phyloP scores from a whole-genome alignment of 2,329 filamentous ascomycete species.

The Pseudocercospora crystallina region DNA sequence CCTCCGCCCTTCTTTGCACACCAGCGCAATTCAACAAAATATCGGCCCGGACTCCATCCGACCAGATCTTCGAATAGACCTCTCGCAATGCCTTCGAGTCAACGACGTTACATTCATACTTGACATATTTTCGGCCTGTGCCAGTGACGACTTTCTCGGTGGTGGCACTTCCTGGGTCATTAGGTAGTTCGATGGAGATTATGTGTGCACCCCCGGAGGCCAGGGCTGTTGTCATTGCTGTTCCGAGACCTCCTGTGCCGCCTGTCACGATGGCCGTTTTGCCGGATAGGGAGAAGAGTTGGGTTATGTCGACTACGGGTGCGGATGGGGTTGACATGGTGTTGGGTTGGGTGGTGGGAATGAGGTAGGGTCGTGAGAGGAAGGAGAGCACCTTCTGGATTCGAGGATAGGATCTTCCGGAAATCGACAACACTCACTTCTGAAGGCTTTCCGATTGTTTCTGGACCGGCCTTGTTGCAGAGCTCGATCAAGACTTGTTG shows the following conservation, averaged over 20 bases:
- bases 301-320: conserved; percentile 17
- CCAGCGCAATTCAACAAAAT: conserved; percentile 34
- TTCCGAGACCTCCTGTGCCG: conserved; percentile 23
- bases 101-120: conserved; percentile 20
- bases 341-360: too few relatives aligned
- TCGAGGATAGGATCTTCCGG: too few relatives aligned
- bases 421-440: too few relatives aligned
- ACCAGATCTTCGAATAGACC: conserved; percentile 22
- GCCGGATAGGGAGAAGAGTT: conserved; percentile 22
- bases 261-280: conserved; percentile 26
- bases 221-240: conserved; percentile 39
- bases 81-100: conserved; percentile 15
- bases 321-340: conserved; percentile 8
- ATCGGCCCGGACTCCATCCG: conserved; percentile 26
- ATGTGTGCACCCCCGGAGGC: conserved; percentile 29
- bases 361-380: too few relatives aligned
- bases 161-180: conserved; percentile 15
- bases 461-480: too few relatives aligned
- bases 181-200: conserved; percentile 29
- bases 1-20: conserved; percentile 29
- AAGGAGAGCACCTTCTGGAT: too few relatives aligned
- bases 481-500: too few relatives aligned
- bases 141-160: conserved; percentile 7
- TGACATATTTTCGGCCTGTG: conserved; percentile 14
- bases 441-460: too few relatives aligned